Base-by-base conservation (phyloP, 495 filamentous ascomycete genomes). In the Penicillium paxilli region DNA sequence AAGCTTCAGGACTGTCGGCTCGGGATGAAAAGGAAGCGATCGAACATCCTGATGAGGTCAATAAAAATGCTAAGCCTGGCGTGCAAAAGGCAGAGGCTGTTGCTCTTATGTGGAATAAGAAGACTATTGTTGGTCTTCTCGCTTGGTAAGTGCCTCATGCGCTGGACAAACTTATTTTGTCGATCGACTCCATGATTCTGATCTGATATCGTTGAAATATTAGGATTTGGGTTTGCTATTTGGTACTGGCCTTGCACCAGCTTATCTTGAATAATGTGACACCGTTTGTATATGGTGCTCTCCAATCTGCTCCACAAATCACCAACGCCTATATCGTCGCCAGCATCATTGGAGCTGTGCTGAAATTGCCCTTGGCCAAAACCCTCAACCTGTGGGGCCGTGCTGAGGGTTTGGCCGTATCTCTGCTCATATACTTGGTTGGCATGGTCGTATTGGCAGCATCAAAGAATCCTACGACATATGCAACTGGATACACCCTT, bases 361-460 rank as follows among this genome's bases (percentile, higher is more conserved):
- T 81, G 25, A 87, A 87, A 57, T 67, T 89, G 33, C 78, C 86
- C 5, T 73, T 89, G 25, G 87, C 82, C 51, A 88, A 89, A 70
- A 72, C 85, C 28, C 74, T 89, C 48, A 86, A 88, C 59, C 65
- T 87, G 47, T 88, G 80, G 75, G 87, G 87, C 49, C 65, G 83
- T 68, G 55, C 80, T 58, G 69, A 81, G 51, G 77, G 72, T 30
- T 83, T 86, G 52, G 70, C 65, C 16, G 37, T 81, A 52, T 70
- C 71, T 51, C 51, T 79, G 12, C 50, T 42, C 2, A 55, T 77
- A 28, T 71, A 73, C 26, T 59, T 69, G 12, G 10, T 80, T 12
- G 79, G 79, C 1, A 57, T 81, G 41, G 72, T 82, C 51, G 67
- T 81, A 49, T 72, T 82, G 51, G 80, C 80, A 16, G 63, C 66